Base-by-base conservation (phyloP, 2,329 filamentous ascomycete genomes). In the Davidsoniella eucalypti region DNA sequence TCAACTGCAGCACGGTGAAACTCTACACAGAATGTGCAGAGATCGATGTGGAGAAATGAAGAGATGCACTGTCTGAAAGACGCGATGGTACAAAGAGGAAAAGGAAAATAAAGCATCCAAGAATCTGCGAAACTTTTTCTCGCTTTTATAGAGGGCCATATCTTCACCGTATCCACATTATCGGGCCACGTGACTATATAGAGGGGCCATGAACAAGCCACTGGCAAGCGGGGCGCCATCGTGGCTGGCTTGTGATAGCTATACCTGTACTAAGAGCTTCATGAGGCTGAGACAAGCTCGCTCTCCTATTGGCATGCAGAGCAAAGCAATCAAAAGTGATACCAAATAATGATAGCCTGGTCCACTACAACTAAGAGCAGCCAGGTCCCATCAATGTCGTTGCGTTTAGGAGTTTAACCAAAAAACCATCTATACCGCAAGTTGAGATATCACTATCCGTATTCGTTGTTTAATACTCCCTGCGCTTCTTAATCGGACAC, bases 31-130 rank as follows among this genome's bases (percentile, higher is more conserved):
- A 84, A 88, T 73, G 82, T 69, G 72, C 69, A 65, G 67, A 70
- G 64, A 65, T 70, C 65, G 69, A 70, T 70, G 67, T 65, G 64
- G 12, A 69, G 66, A 65, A 49, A 69, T 74, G 72, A 78, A 80
- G 80, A 73, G 73, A 76, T 82, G 84, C 78, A 88, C 84, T 90
- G 84, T 90, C 85, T 88, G 70, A 70, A 71, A 75, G 80, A 81
- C 73, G 75, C 82, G 82, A 80, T 82, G 77, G 69, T 59, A 64
- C 65, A 64, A 60, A 61, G 64, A 67, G 66, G 53, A 64, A 67
- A 65, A 64, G 63, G 66, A 63, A 59, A 58, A 50, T 29, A 54
- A 49, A 54, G 47, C 42, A 12, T 40, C 44, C 29, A 45, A 50
- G 17, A 54, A 51, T 14, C 10, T 25, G n/a, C 37, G 54, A 56